A percentile compares a stretch with the other conserved stretches of the same genome.
phyloP scores from a whole-genome alignment of 306 rosid genomes.

The Cucurbita maxima region DNA sequence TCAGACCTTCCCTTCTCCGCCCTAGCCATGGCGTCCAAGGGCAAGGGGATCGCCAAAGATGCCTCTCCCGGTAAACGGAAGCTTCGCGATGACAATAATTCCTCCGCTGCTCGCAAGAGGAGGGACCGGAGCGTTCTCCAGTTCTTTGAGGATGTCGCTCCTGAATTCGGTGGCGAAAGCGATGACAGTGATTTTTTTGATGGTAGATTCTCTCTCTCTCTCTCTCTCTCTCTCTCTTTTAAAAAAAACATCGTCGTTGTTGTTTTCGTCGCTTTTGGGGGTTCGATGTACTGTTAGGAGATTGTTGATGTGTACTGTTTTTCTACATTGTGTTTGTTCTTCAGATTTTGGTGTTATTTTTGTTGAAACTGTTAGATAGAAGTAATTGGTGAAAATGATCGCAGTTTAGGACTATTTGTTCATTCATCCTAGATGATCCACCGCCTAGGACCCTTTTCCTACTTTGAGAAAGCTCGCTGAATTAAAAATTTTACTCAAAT shows the following conservation, averaged over 20 bases:
- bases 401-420: neutral
- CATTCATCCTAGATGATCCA: neutral
- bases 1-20: neutral
- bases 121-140: constrained; percentile 35
- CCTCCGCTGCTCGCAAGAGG: constrained; percentile 33
- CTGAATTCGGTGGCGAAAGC: constrained; percentile 24
- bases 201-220: constrained; percentile 17
- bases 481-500: neutral
- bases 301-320: constrained; percentile 1
- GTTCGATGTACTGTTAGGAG: neutral
- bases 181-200: constrained; percentile 30
- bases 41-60: constrained; percentile 50
- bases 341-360: neutral
- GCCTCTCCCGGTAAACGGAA: constrained; percentile 30
- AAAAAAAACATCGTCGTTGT: neutral
- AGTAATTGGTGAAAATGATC: neutral
- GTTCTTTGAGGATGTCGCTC: constrained; percentile 58
- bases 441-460: neutral
- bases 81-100: constrained; percentile 23
- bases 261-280: neutral
- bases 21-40: constrained; percentile 34
- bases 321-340: neutral
- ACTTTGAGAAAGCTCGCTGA: neutral
- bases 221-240: neutral
- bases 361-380: neutral